phyloP scores from a whole-genome alignment of 2,329 filamentous ascomycete genomes.

The Westerdykella ornata region DNA sequence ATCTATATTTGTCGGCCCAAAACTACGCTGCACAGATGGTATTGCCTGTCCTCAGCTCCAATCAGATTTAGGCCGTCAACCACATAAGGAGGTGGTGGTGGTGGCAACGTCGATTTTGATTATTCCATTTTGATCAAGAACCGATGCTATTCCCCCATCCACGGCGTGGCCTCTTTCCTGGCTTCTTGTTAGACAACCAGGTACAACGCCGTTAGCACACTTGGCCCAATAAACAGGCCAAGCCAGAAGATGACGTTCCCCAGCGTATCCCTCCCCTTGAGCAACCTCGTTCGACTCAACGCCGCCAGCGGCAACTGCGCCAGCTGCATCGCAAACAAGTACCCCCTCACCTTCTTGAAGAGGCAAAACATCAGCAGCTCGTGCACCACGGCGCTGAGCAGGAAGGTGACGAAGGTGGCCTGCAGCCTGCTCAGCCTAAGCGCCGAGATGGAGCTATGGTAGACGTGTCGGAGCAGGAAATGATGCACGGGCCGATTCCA shows the following conservation, averaged over 20 bases:
- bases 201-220: constrained; percentile 51
- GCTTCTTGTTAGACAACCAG: constrained; percentile 37
- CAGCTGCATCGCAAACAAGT: constrained; percentile 67
- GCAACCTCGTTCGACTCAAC: constrained; percentile 59
- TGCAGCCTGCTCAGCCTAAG: constrained; percentile 63
- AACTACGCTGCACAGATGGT: no score
- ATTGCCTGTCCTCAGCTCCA: no score
- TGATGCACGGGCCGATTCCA: constrained; percentile 79
- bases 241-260: constrained; percentile 75
- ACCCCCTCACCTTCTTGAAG: constrained; percentile 70
- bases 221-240: constrained; percentile 70
- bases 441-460: constrained; percentile 68
- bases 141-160: no score
- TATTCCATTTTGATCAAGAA: no score
- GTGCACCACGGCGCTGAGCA: constrained; percentile 63
- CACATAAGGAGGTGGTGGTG: no score
- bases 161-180: not conserved
- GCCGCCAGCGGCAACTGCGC: constrained; percentile 64
- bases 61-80: no score
- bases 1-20: no score
- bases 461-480: constrained; percentile 71
- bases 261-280: constrained; percentile 56
- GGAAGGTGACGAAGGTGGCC: constrained; percentile 69
- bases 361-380: constrained; percentile 76
- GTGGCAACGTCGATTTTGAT: no score